Conservation (phyloP, 345 rosid species). For the Eucalyptus curtisii region DNA sequence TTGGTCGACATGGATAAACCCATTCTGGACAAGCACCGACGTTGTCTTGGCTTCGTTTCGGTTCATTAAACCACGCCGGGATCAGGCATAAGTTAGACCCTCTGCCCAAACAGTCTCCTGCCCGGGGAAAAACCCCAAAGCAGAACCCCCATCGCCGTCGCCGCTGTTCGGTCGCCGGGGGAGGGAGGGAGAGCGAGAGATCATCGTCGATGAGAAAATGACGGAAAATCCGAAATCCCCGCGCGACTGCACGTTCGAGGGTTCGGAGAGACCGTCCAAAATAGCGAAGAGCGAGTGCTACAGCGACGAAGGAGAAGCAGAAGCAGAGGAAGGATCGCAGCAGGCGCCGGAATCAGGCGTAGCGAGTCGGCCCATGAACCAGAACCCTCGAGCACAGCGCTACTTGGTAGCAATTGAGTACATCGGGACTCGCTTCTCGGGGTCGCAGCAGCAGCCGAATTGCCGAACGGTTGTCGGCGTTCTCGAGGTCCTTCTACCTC, state of each 20-base stretch:
- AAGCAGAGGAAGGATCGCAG: background rate
- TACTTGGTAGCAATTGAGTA: conserved; percentile 83
- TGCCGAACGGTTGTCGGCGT: conserved; percentile 73
- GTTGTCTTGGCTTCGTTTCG: background rate
- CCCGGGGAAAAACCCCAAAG: background rate
- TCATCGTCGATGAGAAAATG: conserved; percentile 14
- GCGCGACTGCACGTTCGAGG: conserved; percentile 7
- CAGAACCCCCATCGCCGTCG: background rate
- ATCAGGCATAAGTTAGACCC: background rate
- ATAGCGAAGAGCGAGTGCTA: conserved; percentile 26
- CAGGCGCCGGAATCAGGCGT: conserved; percentile 4
- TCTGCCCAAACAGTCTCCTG: background rate
- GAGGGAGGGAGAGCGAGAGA: background rate
- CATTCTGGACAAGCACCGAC: background rate
- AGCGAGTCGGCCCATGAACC: conserved; percentile 20
- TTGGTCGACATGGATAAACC: background rate
- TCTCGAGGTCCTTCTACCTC: conserved; percentile 39
- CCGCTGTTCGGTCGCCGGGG: background rate
- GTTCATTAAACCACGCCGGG: background rate
- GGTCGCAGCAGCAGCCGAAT: conserved; percentile 71
- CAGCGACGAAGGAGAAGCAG: conserved; percentile 6
- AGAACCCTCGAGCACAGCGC: conserved; percentile 55
- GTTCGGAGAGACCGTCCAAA: conserved; percentile 29
- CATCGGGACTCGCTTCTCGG: conserved; percentile 76
- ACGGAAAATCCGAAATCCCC: conserved; percentile 23